Conservation (phyloP, 2,329 filamentous ascomycete species). For the Acephala macrosclerotiorum region DNA sequence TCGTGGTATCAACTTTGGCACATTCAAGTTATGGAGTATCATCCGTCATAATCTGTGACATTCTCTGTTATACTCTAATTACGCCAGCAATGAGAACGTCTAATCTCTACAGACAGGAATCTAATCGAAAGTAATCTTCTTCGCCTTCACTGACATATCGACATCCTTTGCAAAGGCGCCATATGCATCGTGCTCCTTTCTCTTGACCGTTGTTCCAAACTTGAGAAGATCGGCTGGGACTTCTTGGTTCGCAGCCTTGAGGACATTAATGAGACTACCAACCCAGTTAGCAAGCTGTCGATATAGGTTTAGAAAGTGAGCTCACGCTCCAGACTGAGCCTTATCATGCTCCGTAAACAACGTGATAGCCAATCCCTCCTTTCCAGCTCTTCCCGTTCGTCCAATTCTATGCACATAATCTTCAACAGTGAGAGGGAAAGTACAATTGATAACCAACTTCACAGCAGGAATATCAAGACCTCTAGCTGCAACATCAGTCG, state of each 20-base stretch:
- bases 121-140: slow-evolving; percentile 89
- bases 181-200: slow-evolving; percentile 95
- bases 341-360: slow-evolving; percentile 97
- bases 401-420: slow-evolving; percentile 98
- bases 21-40: too few species aligned
- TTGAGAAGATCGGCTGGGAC: slow-evolving; percentile 92
- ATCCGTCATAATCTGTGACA: too few species aligned
- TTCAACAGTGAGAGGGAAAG: slow-evolving; percentile 85
- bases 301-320: slow-evolving; percentile 41
- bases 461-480: slow-evolving; percentile 96
- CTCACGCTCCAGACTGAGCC: slow-evolving; percentile 84
- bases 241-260: slow-evolving; percentile 89
- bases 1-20: too few species aligned
- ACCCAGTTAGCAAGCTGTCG: slow-evolving; percentile 1
- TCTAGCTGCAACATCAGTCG: slow-evolving; percentile 94
- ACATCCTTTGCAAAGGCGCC: slow-evolving; percentile 95
- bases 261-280: slow-evolving; percentile 84
- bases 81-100: not conserved
- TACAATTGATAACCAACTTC: slow-evolving; percentile 80
- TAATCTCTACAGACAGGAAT: not conserved
- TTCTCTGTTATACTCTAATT: not conserved
- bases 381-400: slow-evolving; percentile 91
- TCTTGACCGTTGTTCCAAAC: slow-evolving; percentile 98
- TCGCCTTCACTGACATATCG: slow-evolving; percentile 81
- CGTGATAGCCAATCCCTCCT: slow-evolving; percentile 87